phyloP scores from a whole-genome alignment of 106 monocot species.

The Phalaenopsis equestris region DNA sequence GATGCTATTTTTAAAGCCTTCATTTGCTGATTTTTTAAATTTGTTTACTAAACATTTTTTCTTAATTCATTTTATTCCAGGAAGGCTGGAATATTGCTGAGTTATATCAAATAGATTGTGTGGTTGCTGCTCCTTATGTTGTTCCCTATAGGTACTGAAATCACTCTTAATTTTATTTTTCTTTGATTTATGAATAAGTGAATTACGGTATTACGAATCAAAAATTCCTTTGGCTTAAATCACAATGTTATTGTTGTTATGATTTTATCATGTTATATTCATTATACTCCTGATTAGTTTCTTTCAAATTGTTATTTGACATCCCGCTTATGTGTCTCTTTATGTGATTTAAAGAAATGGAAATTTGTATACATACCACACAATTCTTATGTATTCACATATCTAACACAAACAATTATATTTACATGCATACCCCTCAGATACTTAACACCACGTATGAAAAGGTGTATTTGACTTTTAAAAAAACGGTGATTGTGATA shows the following conservation, averaged over 20 bases:
- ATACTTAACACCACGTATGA: no score
- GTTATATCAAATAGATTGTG: conserved; percentile 46
- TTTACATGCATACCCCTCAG: no score
- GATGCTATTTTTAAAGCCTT: neutral
- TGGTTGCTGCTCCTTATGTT: conserved; percentile 76
- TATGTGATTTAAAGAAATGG: neutral
- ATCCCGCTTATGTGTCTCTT: neutral
- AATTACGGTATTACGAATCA: neutral
- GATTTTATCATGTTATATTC: neutral
- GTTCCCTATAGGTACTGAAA: conserved; percentile 53
- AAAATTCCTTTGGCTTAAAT: neutral
- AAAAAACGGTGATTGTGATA: no score
- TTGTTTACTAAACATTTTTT: neutral
- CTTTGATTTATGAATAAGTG: neutral
- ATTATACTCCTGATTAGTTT: neutral
- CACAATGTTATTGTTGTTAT: neutral
- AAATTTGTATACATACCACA: no score
- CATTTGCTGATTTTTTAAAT: neutral
- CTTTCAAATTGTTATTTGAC: neutral
- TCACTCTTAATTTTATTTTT: neutral
- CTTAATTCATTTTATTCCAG: conserved; percentile 21
- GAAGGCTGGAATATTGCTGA: conserved; percentile 94
- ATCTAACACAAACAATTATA: no score
- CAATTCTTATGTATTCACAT: no score
- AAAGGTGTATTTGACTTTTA: no score